Evolutionary conservation across 306 rosid genomes (phyloP).

Genomic region (Arachis stenosperma): DNA sequence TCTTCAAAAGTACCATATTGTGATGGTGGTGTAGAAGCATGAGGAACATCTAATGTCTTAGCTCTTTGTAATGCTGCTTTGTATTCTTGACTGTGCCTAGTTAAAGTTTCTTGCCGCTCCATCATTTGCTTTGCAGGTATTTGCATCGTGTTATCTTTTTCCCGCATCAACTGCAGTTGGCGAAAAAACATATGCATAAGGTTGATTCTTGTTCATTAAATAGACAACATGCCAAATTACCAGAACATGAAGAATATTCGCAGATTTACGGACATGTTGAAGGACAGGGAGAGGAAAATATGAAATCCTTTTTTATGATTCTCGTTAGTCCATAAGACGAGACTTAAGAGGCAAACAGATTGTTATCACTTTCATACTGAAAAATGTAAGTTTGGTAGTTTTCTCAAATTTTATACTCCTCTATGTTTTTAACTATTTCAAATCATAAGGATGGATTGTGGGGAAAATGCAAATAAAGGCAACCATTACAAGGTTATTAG

Average conservation of each 20-base stretch:
- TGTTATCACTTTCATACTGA: conserved; percentile 3
- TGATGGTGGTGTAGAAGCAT: conserved; percentile 69
- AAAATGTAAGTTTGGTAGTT: neutral
- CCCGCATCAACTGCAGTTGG: conserved; percentile 64
- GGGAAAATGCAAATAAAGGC: conserved; percentile 3
- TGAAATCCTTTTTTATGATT: neutral
- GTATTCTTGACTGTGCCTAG: conserved; percentile 69
- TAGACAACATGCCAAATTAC: no score
- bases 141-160: conserved; percentile 60
- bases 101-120: conserved; percentile 76
- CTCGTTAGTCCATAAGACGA: conserved; percentile 8
- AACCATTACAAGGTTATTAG: conserved; percentile 26
- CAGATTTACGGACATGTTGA: no score
- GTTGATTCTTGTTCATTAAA: conserved; percentile 3
- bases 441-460: neutral
- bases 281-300: no score
- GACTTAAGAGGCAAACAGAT: conserved; percentile 13
- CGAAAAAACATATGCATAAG: conserved; percentile 25
- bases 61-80: conserved; percentile 90
- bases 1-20: conserved; percentile 78
- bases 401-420: conserved; percentile 14
- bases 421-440: conserved; percentile 2
- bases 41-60: conserved; percentile 76
- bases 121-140: conserved; percentile 78
- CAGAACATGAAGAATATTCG: no score